Evolutionary conservation across 2,329 filamentous ascomycete genomes (phyloP), one percentile per base, ranked within the genome.

Genomic region (Talaromyces sp.): DNA sequence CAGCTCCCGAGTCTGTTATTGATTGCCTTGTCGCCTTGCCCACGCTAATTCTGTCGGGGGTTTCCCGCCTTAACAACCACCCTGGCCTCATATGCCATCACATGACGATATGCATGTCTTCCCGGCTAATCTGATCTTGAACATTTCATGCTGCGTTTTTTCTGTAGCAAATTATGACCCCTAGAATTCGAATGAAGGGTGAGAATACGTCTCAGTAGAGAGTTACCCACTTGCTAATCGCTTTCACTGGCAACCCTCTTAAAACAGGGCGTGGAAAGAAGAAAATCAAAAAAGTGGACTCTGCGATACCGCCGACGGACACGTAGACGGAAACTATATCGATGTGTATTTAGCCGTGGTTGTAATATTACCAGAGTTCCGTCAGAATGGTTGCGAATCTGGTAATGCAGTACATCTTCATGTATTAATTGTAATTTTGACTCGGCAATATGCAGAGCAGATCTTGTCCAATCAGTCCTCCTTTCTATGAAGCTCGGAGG

Each of bases 1-100:
- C 27, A 63, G 57, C 10, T 43, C 56, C 56, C 56, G 56, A 56
- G 52, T 39, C 52, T 56, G 52, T 16, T 24, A 56, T 56, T 56
- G 52, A 56, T 56, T 56, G 52, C 52, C 52, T 39, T 56, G 33
- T 56, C 52, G 31, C 33, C 52, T 24, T 56, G 33, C 2, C 52
- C 33, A 39, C 52, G 52, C 52, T 56, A 56, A 39, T 37, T n/a
- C 52, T 56, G 52, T 56, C n/a, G 52, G 52, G 52, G 52, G 31
- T 37, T 56, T 56, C 16, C 52, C 52, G 52, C 33, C n/a, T 56
- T 37, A 39, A 37, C 19, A 56, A 19, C 33, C n/a, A 56, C 7
- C 33, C 33, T 56, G 33, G n/a, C n/a, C n/a, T 52, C n/a, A 35
- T 52, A 52, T 35, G 31, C 52, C 27, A 52, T 52, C 27, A 31